A percentile compares a stretch with the other conserved stretches of the same genome.
phyloP scores from a whole-genome alignment of 192 early-diverging fungal species.

The Phycomyces nitens region DNA sequence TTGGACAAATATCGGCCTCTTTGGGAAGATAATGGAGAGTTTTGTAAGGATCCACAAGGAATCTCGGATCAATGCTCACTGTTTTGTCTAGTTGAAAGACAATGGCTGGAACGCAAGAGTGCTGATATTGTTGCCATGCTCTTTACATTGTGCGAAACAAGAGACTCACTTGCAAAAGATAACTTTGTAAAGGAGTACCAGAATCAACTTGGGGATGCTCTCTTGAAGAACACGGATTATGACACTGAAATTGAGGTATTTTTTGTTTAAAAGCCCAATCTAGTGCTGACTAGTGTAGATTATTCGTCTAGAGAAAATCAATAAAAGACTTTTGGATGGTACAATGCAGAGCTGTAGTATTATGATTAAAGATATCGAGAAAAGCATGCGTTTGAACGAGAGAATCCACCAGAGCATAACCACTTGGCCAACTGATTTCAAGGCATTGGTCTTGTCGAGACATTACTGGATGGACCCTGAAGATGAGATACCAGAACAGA shows the following conservation, averaged over 20 bases:
- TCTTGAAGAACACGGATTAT: conserved; percentile 8
- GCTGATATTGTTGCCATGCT: conserved; percentile 19
- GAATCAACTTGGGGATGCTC: neutral
- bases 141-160: conserved; percentile 15
- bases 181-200: conserved; percentile 17
- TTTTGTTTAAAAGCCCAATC: too few relatives aligned
- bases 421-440: neutral
- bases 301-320: conserved; percentile 6
- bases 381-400: conserved; percentile 4
- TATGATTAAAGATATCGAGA: conserved; percentile 23
- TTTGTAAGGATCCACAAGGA: neutral
- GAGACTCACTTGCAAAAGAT: neutral
- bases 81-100: conserved; percentile 5
- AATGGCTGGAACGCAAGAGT: conserved; percentile 8
- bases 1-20: neutral
- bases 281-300: neutral
- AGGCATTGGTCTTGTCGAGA: conserved; percentile 7
- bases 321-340: conserved; percentile 3
- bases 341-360: conserved; percentile 6
- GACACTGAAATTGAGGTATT: conserved; percentile 6
- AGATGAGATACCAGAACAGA: conserved; percentile 1
- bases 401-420: conserved; percentile 8
- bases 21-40: neutral
- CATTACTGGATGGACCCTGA: conserved; percentile 16
- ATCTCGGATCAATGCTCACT: neutral